A percentile compares a stretch with the other conserved stretches of the same genome.
Evolutionary conservation across 139 green algal species (phyloP).

Genomic region (Chlorella sorokiniana): DNA sequence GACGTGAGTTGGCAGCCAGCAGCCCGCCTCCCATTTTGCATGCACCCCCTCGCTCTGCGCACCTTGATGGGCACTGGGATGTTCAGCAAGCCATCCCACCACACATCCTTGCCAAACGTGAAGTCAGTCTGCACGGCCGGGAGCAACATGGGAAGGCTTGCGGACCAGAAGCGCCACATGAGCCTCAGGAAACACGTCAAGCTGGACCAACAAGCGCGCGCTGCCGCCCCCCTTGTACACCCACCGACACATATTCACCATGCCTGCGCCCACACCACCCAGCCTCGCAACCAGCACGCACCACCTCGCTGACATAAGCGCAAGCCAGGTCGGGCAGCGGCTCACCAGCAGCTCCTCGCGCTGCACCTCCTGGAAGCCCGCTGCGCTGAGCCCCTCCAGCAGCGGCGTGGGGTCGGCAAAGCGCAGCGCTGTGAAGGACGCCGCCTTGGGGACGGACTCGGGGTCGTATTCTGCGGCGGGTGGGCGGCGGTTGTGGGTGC

Average conservation of each 20-base stretch:
- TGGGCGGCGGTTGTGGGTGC: neutral
- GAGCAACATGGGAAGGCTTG: neutral
- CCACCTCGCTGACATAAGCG: neutral
- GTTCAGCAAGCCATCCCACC: slow-evolving; percentile 3
- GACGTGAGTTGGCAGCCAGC: neutral
- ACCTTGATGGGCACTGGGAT: slow-evolving; percentile 23
- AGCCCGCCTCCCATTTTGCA: neutral
- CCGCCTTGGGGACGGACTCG: neutral
- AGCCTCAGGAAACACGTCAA: neutral
- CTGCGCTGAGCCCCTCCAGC: neutral
- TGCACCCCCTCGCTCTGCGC: neutral
- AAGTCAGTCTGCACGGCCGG: neutral
- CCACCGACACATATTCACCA: too few relatives aligned
- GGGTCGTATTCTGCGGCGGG: slow-evolving; percentile 1
- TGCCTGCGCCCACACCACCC: neutral
- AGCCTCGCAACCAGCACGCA: neutral
- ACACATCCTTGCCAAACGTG: neutral
- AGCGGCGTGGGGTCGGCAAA: neutral
- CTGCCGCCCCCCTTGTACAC: neutral
- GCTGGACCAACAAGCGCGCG: neutral
- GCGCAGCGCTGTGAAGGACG: neutral
- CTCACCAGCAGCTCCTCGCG: neutral
- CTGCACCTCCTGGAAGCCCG: neutral
- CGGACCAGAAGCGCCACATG: neutral
- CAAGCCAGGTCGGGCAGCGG: neutral